These are phyloP conservation scores for Paraphoma chrysanthemicola DNA, from an alignment of 2,329 filamentous ascomycete species.

Conservation along the genomic window DNA sequence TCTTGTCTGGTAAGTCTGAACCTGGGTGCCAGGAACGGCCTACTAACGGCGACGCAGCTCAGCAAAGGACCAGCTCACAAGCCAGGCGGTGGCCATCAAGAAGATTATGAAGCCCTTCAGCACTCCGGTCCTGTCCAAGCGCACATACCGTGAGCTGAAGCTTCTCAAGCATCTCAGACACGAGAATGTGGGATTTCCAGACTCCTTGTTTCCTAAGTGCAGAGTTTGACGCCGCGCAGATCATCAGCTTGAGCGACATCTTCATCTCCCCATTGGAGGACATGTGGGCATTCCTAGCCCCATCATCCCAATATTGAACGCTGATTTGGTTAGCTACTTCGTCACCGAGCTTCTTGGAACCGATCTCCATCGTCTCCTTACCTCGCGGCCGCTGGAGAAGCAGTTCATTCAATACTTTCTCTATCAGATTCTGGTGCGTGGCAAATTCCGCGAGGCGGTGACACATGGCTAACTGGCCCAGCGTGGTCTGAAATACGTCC, in stretches of 20 bases:
- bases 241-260: slow-evolving; percentile 98
- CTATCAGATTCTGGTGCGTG: slow-evolving; percentile 93
- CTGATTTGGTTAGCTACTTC: slow-evolving; percentile 74
- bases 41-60: slow-evolving; percentile 66
- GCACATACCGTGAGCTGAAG: slow-evolving; percentile 97
- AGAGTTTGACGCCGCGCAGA: slow-evolving; percentile 54
- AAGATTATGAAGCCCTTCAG: slow-evolving; percentile 99
- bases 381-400: slow-evolving; percentile 94
- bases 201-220: not conserved
- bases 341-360: slow-evolving; percentile 97
- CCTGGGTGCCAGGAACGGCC: slow-evolving; percentile 5
- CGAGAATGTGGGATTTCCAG: slow-evolving; percentile 75
- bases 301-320: not conserved
- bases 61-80: slow-evolving; percentile 96
- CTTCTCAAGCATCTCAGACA: slow-evolving; percentile 95
- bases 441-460: slow-evolving; percentile 64
- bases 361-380: slow-evolving; percentile 93
- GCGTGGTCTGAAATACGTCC: slow-evolving; percentile 98
- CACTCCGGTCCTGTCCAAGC: slow-evolving; percentile 96
- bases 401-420: slow-evolving; percentile 99
- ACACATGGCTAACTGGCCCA: slow-evolving; percentile 50
- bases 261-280: slow-evolving; percentile 99
- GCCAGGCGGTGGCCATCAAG: slow-evolving; percentile 96
- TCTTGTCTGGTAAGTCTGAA: slow-evolving; percentile 79
- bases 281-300: slow-evolving; percentile 69